These are phyloP conservation scores for Phyllosticta citrichinensis DNA, from an alignment of 2,329 filamentous ascomycete genomes.

Conservation along the genomic window DNA sequence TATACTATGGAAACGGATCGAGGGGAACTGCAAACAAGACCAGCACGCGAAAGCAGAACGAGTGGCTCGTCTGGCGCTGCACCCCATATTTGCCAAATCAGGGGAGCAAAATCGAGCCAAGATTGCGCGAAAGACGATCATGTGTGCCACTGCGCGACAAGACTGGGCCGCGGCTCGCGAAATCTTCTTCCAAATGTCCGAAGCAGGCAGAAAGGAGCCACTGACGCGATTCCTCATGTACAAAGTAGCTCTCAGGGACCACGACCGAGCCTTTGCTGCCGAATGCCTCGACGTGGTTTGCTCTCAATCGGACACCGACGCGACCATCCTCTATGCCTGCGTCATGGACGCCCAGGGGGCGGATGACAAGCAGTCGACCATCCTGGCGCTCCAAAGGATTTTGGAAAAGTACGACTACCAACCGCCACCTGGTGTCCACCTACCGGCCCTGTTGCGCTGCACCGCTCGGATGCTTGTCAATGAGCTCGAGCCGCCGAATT, in stretches of 20 bases:
- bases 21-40: constrained; percentile 44
- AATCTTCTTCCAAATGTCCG: constrained; percentile 50
- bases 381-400: constrained; percentile 50
- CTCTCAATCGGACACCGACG: constrained; percentile 41
- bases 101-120: constrained; percentile 59
- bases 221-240: constrained; percentile 67
- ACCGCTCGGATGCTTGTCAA: constrained; percentile 40
- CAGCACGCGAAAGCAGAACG: constrained; percentile 46
- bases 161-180: constrained; percentile 46
- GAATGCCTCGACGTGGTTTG: constrained; percentile 55
- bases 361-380: constrained; percentile 51
- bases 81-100: constrained; percentile 54
- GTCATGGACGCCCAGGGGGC: constrained; percentile 62
- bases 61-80: constrained; percentile 65
- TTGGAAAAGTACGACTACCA: constrained; percentile 45
- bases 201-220: constrained; percentile 47
- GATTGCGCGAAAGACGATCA: constrained; percentile 60
- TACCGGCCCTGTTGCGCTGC: constrained; percentile 56
- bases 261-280: constrained; percentile 48
- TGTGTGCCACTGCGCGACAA: constrained; percentile 54
- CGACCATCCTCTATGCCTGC: constrained; percentile 67
- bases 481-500: constrained; percentile 27
- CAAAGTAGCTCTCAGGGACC: constrained; percentile 54
- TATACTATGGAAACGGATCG: constrained; percentile 72
- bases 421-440: constrained; percentile 41